Conservation (phyloP, 768 basidiomycete genomes). For the Tylopilus rubrobrunneus region DNA sequence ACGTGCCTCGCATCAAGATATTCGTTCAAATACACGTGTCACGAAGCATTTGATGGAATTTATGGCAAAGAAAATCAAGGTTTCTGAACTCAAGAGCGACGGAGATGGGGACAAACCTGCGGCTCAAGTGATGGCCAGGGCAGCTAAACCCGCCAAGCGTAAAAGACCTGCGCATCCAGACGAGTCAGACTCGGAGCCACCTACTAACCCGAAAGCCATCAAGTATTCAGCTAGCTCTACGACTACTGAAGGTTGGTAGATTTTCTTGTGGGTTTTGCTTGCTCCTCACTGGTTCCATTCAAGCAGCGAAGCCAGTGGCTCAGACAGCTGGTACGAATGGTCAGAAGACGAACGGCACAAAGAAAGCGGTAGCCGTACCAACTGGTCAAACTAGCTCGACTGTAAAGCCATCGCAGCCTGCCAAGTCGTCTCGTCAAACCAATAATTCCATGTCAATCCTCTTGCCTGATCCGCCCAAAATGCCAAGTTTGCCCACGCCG, state of each 20-base stretch:
- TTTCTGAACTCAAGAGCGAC: slow-evolving; percentile 30
- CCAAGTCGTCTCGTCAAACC: slow-evolving; percentile 12
- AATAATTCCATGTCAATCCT: slow-evolving; percentile 20
- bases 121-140: slow-evolving; percentile 8
- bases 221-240: slow-evolving; percentile 1
- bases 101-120: slow-evolving; percentile 32
- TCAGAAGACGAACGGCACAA: slow-evolving; percentile 7
- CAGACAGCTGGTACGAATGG: background rate
- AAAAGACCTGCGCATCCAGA: slow-evolving; percentile 25
- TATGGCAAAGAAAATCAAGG: slow-evolving; percentile 30
- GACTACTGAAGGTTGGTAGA: slow-evolving; percentile 15
- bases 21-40: slow-evolving; percentile 38
- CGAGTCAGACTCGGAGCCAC: slow-evolving; percentile 18
- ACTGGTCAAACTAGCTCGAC: background rate
- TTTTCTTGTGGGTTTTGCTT: background rate
- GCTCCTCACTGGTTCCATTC: background rate
- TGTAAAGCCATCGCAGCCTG: slow-evolving; percentile 1
- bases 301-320: slow-evolving; percentile 15
- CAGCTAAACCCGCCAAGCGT: slow-evolving; percentile 19
- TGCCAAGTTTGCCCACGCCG: background rate
- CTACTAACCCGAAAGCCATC: slow-evolving; percentile 13
- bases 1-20: slow-evolving; percentile 36
- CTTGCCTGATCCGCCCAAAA: background rate
- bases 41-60: slow-evolving; percentile 32
- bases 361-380: background rate